A percentile compares a stretch with the other conserved stretches of the same genome.
phyloP scores from a whole-genome alignment of 108 stramenopile species.

The Skeletonema costatum region DNA sequence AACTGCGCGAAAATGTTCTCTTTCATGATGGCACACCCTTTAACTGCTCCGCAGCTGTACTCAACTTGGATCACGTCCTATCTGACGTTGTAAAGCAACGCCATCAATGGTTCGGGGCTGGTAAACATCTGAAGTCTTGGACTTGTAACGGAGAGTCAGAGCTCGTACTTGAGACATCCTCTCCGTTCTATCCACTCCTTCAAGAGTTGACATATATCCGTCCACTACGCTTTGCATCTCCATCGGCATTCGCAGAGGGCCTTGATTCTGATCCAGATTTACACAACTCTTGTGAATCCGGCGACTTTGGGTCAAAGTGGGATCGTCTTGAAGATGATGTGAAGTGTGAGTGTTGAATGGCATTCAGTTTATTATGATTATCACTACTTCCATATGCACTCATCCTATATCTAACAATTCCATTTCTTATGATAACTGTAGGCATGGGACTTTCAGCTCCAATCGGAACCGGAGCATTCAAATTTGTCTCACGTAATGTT shows the following conservation, averaged over 20 bases:
- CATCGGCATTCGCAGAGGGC: slow-evolving; percentile 54
- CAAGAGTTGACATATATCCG: slow-evolving; percentile 77
- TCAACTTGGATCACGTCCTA: slow-evolving; percentile 79
- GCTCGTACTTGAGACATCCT: slow-evolving; percentile 51
- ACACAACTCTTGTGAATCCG: slow-evolving; percentile 64
- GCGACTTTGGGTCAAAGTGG: slow-evolving; percentile 48
- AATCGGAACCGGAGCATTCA: slow-evolving; percentile 68
- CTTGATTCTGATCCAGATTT: slow-evolving; percentile 41
- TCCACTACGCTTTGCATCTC: slow-evolving; percentile 60
- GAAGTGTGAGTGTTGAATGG: slow-evolving; percentile 9
- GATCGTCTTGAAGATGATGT: slow-evolving; percentile 42
- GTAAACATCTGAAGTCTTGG: slow-evolving; percentile 42
- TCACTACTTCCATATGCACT: too few relatives aligned
- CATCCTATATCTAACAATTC: too few relatives aligned
- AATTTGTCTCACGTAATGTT: slow-evolving; percentile 27
- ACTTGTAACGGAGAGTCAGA: slow-evolving; percentile 42
- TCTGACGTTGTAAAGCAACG: slow-evolving; percentile 51
- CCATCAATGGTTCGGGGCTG: slow-evolving; percentile 61
- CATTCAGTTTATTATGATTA: too few relatives aligned
- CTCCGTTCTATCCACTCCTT: slow-evolving; percentile 57
- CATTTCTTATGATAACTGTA: too few relatives aligned
- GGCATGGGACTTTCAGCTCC: slow-evolving; percentile 52
- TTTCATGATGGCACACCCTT: slow-evolving; percentile 71
- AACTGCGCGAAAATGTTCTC: slow-evolving; percentile 56
- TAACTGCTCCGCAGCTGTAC: slow-evolving; percentile 62